Percentiles rank a stretch among this genome's conserved stretches.
These are phyloP conservation scores for Trichosanthes truncata DNA, from an alignment of 306 rosid genomes.

Conservation along the genomic window DNA sequence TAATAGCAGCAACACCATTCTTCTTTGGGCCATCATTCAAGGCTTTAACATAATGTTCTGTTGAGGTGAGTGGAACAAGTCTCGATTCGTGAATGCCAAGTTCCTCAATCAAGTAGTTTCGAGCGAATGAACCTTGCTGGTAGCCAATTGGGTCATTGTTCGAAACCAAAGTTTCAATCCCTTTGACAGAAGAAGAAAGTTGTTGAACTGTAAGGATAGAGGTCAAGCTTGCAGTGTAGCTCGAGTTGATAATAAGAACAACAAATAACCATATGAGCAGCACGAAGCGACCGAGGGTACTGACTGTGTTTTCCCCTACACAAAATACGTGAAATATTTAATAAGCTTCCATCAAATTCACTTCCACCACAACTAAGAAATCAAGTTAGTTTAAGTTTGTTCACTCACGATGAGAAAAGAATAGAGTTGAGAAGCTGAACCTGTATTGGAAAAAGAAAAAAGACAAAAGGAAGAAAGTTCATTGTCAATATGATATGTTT, in stretches of 20 bases:
- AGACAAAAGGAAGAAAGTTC: neutral
- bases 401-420: constrained; percentile 80
- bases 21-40: constrained; percentile 50
- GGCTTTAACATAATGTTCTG: constrained; percentile 53
- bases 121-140: constrained; percentile 57
- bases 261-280: constrained; percentile 86
- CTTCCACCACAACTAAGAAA: neutral
- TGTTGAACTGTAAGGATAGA: constrained; percentile 92
- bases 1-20: constrained; percentile 76
- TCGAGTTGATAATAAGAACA: constrained; percentile 82
- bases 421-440: constrained; percentile 63
- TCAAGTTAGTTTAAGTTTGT: neutral
- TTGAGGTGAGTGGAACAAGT: constrained; percentile 51
- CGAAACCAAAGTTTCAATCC: constrained; percentile 50
- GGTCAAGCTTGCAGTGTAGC: constrained; percentile 95
- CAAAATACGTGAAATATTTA: neutral
- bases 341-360: constrained; percentile 13
- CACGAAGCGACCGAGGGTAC: constrained; percentile 83
- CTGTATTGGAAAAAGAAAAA: constrained; percentile 17
- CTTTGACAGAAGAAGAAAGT: constrained; percentile 70
- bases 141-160: constrained; percentile 67
- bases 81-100: constrained; percentile 50
- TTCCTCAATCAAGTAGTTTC: constrained; percentile 47
- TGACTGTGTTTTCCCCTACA: constrained; percentile 84
- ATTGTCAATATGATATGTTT: neutral